Conservation (phyloP, 495 filamentous ascomycete species). For the Aeminium ludgeri region DNA sequence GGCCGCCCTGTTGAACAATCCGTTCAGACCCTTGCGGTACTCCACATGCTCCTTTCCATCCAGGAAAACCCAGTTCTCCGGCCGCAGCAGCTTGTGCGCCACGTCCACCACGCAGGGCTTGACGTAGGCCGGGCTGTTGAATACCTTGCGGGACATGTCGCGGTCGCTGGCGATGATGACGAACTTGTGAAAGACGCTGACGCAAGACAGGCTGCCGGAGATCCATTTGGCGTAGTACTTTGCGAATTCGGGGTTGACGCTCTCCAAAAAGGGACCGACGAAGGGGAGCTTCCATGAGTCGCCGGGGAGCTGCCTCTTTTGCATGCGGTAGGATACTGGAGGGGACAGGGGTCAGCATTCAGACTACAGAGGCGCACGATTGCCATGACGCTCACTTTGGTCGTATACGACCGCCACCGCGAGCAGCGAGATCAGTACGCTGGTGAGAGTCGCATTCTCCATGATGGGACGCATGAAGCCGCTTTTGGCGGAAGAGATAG, state of each 20-base stretch:
- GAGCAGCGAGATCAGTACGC: slow-evolving; percentile 46
- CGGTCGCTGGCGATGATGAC: slow-evolving; percentile 93
- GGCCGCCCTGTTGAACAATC: slow-evolving; percentile 80
- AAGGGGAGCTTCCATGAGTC: slow-evolving; percentile 78
- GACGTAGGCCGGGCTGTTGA: slow-evolving; percentile 84
- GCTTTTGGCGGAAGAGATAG: slow-evolving; percentile 2
- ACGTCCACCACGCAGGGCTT: slow-evolving; percentile 96
- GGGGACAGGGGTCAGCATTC: background rate
- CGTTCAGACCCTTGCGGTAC: slow-evolving; percentile 91
- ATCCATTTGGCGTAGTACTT: slow-evolving; percentile 85
- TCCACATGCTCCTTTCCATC: slow-evolving; percentile 92
- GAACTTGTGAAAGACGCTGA: slow-evolving; percentile 99
- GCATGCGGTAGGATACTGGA: slow-evolving; percentile 44
- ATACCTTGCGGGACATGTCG: slow-evolving; percentile 90
- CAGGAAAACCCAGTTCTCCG: slow-evolving; percentile 92
- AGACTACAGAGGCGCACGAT: slow-evolving; percentile 6
- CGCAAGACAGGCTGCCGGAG: slow-evolving; percentile 81
- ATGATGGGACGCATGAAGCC: slow-evolving; percentile 24
- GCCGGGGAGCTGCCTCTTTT: slow-evolving; percentile 75
- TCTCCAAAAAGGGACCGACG: slow-evolving; percentile 88
- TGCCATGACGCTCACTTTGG: slow-evolving; percentile 43
- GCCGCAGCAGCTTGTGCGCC: slow-evolving; percentile 83
- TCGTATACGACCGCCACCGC: slow-evolving; percentile 63
- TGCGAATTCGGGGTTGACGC: slow-evolving; percentile 78
- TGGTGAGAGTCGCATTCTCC: slow-evolving; percentile 44